These are phyloP conservation scores for Cicer yamashitae DNA, from an alignment of 306 rosid genomes.

Conservation along the genomic window DNA sequence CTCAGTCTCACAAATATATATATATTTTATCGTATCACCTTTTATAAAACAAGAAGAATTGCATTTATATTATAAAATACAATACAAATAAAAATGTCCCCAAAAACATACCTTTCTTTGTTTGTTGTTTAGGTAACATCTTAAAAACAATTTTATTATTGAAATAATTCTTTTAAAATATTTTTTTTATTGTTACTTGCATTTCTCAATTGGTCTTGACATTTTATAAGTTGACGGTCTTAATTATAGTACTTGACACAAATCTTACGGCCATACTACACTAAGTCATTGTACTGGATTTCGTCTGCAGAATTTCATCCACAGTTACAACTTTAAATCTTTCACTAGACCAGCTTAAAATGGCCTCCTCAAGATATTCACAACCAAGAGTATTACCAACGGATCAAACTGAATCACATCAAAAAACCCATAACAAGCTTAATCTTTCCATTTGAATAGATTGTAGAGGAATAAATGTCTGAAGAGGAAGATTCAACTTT, in stretches of 20 bases:
- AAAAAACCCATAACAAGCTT: not conserved
- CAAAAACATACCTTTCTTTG: no score
- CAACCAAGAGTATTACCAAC: conserved; percentile 97
- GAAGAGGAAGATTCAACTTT: not conserved
- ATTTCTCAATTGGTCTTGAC: conserved; percentile 57
- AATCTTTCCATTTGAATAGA: not conserved
- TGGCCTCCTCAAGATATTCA: conserved; percentile 91
- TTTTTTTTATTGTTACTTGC: conserved; percentile 88
- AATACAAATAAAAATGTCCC: no score
- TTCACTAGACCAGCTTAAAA: conserved; percentile 91
- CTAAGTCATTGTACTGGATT: conserved; percentile 98
- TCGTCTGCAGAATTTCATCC: conserved; percentile 87
- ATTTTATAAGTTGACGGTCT: no score
- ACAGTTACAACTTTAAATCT: conserved; percentile 95
- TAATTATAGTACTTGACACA: no score
- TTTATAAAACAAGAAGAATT: no score
- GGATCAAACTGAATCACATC: conserved; percentile 61
- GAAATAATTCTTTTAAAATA: no score
- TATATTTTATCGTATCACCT: no score
- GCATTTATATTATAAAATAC: no score
- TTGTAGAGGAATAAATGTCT: not conserved
- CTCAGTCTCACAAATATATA: no score
- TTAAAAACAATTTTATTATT: no score
- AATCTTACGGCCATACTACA: conserved; percentile 27
- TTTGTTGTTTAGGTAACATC: no score